phyloP scores from a whole-genome alignment of 2,329 filamentous ascomycete genomes.

The Macrophomina tecta region DNA sequence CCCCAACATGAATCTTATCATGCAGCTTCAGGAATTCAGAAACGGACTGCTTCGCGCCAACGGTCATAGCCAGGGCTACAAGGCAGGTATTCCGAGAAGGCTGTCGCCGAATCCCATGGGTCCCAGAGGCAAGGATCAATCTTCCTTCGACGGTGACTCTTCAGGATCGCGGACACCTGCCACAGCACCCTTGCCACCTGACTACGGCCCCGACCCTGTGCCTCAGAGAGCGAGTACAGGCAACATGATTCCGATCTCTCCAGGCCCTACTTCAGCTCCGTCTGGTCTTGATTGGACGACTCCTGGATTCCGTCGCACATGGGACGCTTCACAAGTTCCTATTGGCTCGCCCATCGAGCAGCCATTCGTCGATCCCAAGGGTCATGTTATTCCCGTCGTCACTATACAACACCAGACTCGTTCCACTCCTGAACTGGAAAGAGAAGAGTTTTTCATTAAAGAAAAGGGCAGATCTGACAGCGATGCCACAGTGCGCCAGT shows the following conservation, averaged over 20 bases:
- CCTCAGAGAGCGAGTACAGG: slow-evolving; percentile 52
- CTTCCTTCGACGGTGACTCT: slow-evolving; percentile 38
- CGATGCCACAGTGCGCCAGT: slow-evolving; percentile 21
- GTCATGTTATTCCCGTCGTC: slow-evolving; percentile 44
- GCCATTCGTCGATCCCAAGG: slow-evolving; percentile 46
- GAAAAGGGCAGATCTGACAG: slow-evolving; percentile 27
- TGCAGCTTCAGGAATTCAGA: slow-evolving; percentile 81
- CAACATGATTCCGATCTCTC: slow-evolving; percentile 49
- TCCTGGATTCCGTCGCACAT: slow-evolving; percentile 47
- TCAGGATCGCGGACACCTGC: slow-evolving; percentile 44
- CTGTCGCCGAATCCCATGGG: slow-evolving; percentile 32
- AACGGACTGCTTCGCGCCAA: slow-evolving; percentile 52
- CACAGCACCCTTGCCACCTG: slow-evolving; percentile 47
- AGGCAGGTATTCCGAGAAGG: slow-evolving; percentile 33
- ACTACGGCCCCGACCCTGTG: slow-evolving; percentile 60
- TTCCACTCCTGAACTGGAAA: slow-evolving; percentile 4
- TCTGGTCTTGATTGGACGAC: slow-evolving; percentile 42
- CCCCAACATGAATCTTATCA: slow-evolving; percentile 90
- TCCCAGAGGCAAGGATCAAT: slow-evolving; percentile 39
- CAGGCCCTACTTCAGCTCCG: slow-evolving; percentile 49
- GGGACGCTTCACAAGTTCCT: slow-evolving; percentile 43
- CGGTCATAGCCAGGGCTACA: slow-evolving; percentile 41
- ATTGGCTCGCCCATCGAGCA: slow-evolving; percentile 30
- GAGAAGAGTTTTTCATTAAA: slow-evolving; percentile 2
- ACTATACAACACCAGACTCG: slow-evolving; percentile 25